These are phyloP conservation scores for Kodamaea fukazawae DNA, from an alignment of 805 yeast genomes.

Conservation along the genomic window DNA sequence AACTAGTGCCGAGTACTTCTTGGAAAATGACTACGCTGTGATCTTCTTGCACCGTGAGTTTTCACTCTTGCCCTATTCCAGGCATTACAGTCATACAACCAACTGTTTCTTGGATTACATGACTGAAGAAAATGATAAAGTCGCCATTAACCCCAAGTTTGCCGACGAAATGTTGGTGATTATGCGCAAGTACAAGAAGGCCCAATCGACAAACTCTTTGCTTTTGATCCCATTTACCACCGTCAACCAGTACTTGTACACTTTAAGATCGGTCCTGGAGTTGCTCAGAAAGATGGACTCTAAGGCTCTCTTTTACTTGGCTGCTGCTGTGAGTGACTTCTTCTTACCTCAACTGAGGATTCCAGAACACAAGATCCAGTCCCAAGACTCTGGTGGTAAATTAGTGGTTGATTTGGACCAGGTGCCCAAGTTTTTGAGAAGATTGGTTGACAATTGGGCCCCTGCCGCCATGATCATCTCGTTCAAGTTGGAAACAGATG, in stretches of 20 bases:
- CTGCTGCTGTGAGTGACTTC: constrained; percentile 98
- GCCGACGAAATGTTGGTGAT: constrained; percentile 59
- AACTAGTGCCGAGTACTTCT: constrained; percentile 86
- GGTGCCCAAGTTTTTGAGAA: constrained; percentile 87
- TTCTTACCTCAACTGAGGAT: constrained; percentile 81
- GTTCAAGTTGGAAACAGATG: constrained; percentile 91
- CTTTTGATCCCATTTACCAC: constrained; percentile 87
- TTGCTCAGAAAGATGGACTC: constrained; percentile 53
- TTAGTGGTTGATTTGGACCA: constrained; percentile 86
- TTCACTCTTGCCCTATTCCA: constrained; percentile 86
- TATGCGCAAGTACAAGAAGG: constrained; percentile 53
- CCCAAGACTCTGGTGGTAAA: constrained; percentile 66
- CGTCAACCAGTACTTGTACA: constrained; percentile 88
- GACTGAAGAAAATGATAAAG: constrained; percentile 53
- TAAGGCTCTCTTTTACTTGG: constrained; percentile 75
- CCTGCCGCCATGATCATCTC: constrained; percentile 92
- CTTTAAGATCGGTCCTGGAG: constrained; percentile 65
- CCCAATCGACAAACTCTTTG: constrained; percentile 50
- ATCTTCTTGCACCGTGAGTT: constrained; percentile 91
- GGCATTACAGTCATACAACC: constrained; percentile 82
- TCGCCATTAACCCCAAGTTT: constrained; percentile 60
- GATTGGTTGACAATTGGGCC: constrained; percentile 92
- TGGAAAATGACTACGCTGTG: constrained; percentile 86
- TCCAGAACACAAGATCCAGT: constrained; percentile 94
- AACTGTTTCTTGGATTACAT: constrained; percentile 84